A percentile compares a stretch with the other conserved stretches of the same genome.
Evolutionary conservation across 108 stramenopile genomes (phyloP).

Genomic region (Cyclostephanos invisitatus): DNA sequence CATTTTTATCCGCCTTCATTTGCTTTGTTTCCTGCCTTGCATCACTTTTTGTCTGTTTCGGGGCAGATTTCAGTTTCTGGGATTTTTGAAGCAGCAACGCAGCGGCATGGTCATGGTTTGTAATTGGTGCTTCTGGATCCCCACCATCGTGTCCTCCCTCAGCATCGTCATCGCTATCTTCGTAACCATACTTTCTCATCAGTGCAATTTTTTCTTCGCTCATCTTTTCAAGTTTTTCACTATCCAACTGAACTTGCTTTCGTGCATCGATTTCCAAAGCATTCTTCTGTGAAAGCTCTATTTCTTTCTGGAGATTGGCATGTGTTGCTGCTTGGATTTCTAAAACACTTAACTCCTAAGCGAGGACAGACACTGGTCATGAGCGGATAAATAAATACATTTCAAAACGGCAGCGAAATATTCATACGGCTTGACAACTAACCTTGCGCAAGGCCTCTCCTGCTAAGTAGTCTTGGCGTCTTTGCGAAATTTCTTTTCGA

Average conservation of each 20-base stretch:
- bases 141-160: conserved; percentile 38
- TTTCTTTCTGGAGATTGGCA: conserved; percentile 55
- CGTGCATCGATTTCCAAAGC: conserved; percentile 43
- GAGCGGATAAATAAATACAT: not conserved
- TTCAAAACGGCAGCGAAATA: not conserved
- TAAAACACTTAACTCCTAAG: conserved; percentile 29
- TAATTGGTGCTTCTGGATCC: conserved; percentile 13
- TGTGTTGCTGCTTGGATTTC: conserved; percentile 41
- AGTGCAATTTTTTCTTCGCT: conserved; percentile 69
- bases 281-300: conserved; percentile 57
- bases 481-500: conserved; percentile 48
- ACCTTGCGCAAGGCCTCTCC: conserved; percentile 40
- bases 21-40: conserved; percentile 42
- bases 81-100: conserved; percentile 36
- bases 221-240: conserved; percentile 45
- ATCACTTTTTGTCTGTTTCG: conserved; percentile 33
- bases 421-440: conserved; percentile 3
- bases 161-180: conserved; percentile 54
- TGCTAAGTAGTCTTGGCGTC: conserved; percentile 23
- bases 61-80: conserved; percentile 26
- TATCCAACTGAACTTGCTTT: conserved; percentile 32
- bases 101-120: conserved; percentile 61
- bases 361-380: not conserved
- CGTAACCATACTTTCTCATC: conserved; percentile 80
- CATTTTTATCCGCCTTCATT: conserved; percentile 42